A percentile compares a stretch with the other conserved stretches of the same genome.
phyloP scores from a whole-genome alignment of 2,329 filamentous ascomycete genomes.

The Ceratocystis smalleyi region DNA sequence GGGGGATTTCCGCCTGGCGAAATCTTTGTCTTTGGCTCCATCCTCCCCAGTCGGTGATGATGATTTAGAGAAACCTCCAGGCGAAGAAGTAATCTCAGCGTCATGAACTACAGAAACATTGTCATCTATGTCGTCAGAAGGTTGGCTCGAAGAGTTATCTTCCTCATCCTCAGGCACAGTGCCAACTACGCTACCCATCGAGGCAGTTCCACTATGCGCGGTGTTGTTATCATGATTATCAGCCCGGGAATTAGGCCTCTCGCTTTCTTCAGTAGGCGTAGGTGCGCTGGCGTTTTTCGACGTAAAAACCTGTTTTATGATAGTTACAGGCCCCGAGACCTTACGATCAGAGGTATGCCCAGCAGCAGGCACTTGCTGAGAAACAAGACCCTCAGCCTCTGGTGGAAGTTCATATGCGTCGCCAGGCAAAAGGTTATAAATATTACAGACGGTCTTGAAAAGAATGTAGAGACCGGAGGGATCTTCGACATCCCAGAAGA shows the following conservation, averaged over 20 bases:
- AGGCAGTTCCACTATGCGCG: not conserved
- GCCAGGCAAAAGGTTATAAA: conserved; percentile 72
- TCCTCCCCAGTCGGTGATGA: not conserved
- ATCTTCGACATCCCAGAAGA: conserved; percentile 87
- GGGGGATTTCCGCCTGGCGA: not conserved
- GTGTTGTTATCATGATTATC: conserved; percentile 39
- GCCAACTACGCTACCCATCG: conserved; percentile 44
- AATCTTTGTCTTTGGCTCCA: not conserved
- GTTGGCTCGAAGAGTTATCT: conserved; percentile 36
- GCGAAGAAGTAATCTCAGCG: conserved; percentile 21
- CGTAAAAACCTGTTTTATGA: conserved; percentile 10
- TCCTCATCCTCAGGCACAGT: conserved; percentile 54
- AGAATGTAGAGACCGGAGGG: conserved; percentile 88
- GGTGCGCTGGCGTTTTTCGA: not conserved
- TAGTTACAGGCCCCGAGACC: conserved; percentile 21
- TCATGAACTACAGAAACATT: conserved; percentile 6
- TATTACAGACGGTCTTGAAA: conserved; percentile 93
- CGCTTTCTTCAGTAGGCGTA: conserved; percentile 7
- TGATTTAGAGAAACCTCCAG: conserved; percentile 23
- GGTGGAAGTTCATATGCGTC: conserved; percentile 93
- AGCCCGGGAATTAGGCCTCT: conserved; percentile 38
- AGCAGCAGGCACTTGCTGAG: not conserved
- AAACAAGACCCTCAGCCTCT: conserved; percentile 74
- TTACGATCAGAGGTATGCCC: conserved; percentile 21
- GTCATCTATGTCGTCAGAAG: conserved; percentile 19